phyloP scores from a whole-genome alignment of 257 asterid genomes.

The Solanum chaucha region DNA sequence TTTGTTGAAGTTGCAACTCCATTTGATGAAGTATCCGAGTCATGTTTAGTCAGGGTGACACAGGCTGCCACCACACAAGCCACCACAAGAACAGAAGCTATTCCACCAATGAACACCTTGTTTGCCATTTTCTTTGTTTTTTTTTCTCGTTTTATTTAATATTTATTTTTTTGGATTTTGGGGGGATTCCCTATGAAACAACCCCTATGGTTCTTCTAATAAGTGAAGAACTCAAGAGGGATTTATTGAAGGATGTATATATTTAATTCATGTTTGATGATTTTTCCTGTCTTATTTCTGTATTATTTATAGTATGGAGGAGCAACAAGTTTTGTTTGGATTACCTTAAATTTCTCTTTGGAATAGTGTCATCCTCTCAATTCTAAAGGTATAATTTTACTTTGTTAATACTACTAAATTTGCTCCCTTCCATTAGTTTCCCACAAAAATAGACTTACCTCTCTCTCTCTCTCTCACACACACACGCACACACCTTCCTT shows the following conservation, averaged over 20 bases:
- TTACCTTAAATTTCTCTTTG: neutral
- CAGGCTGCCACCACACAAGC: constrained; percentile 45
- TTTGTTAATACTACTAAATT: neutral
- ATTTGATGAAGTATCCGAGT: neutral
- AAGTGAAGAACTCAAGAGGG: neutral
- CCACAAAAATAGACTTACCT: neutral
- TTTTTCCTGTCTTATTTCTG: neutral
- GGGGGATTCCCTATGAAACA: neutral
- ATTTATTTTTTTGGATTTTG: neutral
- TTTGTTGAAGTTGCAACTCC: constrained; percentile 22
- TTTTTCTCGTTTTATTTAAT: neutral
- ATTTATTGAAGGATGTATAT: neutral
- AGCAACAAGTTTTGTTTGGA: neutral
- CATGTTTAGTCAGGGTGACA: neutral
- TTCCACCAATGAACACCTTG: constrained; percentile 21
- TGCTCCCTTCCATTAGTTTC: neutral
- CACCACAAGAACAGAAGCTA: constrained; percentile 32
- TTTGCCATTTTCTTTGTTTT: constrained; percentile 16
- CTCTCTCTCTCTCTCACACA: neutral
- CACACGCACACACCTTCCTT: neutral
- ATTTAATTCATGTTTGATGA: neutral
- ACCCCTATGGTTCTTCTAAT: neutral
- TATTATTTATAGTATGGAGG: neutral
- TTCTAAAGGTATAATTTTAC: neutral
- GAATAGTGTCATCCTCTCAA: neutral